Conservation (phyloP, 176 grass and related monocot genomes). For the Pontederia crassipes region DNA sequence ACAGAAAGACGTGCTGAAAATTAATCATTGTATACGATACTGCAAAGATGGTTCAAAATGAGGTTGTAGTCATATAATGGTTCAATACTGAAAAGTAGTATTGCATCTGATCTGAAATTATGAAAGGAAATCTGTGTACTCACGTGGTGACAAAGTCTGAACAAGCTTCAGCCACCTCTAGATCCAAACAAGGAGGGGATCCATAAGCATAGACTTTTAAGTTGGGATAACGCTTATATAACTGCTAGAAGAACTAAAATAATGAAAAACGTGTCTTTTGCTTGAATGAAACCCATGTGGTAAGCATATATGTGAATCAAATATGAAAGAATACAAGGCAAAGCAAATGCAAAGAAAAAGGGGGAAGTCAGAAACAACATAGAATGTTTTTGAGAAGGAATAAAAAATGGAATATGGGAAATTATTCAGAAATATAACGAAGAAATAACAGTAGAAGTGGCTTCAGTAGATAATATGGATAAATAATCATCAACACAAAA, state of each 20-base stretch:
- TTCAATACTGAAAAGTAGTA: too few species aligned
- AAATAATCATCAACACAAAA: too few species aligned
- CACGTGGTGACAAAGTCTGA: conserved; percentile 83
- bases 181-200: conserved; percentile 78
- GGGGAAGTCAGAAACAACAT: conserved; percentile 11
- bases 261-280: background rate
- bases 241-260: conserved; percentile 37
- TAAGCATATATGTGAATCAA: too few species aligned
- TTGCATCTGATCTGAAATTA: too few species aligned
- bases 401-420: too few species aligned
- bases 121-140: background rate
- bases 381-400: too few species aligned
- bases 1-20: conserved; percentile 88
- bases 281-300: background rate
- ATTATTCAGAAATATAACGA: too few species aligned
- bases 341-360: background rate
- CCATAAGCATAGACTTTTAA: conserved; percentile 97
- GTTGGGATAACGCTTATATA: conserved; percentile 61
- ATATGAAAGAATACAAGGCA: too few species aligned
- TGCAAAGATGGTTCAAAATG: conserved; percentile 21
- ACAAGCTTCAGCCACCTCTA: conserved; percentile 82
- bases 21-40: conserved; percentile 71
- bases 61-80: too few species aligned
- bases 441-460: too few species aligned
- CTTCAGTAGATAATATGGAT: too few species aligned